Conservation (phyloP, 805 yeast genomes). For the Brettanomyces custersianus region DNA sequence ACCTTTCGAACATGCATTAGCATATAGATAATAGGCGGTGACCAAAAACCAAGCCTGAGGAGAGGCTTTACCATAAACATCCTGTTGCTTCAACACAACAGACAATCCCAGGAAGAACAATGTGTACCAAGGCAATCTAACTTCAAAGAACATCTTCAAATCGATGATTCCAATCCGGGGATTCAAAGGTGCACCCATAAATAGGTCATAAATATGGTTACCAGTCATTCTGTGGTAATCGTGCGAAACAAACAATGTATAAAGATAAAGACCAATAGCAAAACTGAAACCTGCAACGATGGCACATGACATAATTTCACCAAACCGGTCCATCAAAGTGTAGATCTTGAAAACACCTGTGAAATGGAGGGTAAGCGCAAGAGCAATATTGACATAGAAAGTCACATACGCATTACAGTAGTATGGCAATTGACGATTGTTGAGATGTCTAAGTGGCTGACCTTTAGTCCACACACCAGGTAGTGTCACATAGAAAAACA, state of each 20-base stretch:
- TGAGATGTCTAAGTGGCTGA: slow-evolving; percentile 77
- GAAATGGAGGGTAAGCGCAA: slow-evolving; percentile 57
- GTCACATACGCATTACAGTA: slow-evolving; percentile 88
- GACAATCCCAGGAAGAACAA: slow-evolving; percentile 70
- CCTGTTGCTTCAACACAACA: slow-evolving; percentile 70
- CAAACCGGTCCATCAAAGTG: slow-evolving; percentile 72
- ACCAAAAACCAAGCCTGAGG: slow-evolving; percentile 67
- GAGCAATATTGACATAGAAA: slow-evolving; percentile 57
- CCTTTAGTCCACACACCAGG: slow-evolving; percentile 97
- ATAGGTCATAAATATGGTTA: slow-evolving; percentile 78
- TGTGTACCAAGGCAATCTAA: slow-evolving; percentile 94
- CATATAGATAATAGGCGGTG: slow-evolving; percentile 88
- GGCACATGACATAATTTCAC: slow-evolving; percentile 88
- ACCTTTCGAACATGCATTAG: slow-evolving; percentile 95
- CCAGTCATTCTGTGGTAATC: slow-evolving; percentile 92
- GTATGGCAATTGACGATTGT: slow-evolving; percentile 78
- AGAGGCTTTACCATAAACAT: slow-evolving; percentile 67
- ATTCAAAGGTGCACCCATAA: slow-evolving; percentile 96
- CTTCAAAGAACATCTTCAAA: slow-evolving; percentile 95
- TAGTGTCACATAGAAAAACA: slow-evolving; percentile 63
- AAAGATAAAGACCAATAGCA: slow-evolving; percentile 61
- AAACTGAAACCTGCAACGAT: slow-evolving; percentile 68
- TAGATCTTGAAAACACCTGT: slow-evolving; percentile 68
- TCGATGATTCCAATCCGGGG: slow-evolving; percentile 92
- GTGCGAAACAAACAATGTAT: slow-evolving; percentile 53